Conservation (phyloP, 345 rosid species). For the Raphanus raphanistrum region DNA sequence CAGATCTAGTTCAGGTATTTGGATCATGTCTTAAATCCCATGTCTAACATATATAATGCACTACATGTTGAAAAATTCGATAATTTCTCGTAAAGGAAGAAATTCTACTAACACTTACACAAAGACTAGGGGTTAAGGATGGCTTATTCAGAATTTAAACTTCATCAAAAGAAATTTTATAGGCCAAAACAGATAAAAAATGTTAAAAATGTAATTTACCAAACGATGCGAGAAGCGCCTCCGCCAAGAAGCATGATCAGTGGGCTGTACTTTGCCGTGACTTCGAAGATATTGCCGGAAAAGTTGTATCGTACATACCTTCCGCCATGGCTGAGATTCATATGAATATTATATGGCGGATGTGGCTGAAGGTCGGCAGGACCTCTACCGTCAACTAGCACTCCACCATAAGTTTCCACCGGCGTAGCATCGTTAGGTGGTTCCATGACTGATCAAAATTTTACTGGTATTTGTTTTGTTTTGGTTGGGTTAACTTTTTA, state of each 20-base stretch:
- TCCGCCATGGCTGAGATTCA: constrained; percentile 66
- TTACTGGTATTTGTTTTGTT: neutral
- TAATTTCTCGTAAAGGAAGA: too few relatives aligned
- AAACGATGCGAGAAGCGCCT: constrained; percentile 85
- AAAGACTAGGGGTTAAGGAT: neutral
- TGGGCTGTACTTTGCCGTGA: constrained; percentile 79
- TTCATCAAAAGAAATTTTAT: neutral
- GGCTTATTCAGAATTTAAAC: neutral
- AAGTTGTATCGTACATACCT: constrained; percentile 70
- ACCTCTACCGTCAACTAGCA: neutral
- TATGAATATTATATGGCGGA: constrained; percentile 39
- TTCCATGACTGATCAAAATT: neutral
- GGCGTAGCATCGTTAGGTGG: neutral
- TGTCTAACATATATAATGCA: neutral
- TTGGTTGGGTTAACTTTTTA: neutral
- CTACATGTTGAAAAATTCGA: neutral
- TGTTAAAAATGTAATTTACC: constrained; percentile 44
- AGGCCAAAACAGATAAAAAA: neutral
- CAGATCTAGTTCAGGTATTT: neutral
- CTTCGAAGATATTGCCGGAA: constrained; percentile 68
- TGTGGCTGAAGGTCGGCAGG: neutral
- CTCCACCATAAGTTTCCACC: neutral
- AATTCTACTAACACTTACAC: too few relatives aligned
- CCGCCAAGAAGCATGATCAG: constrained; percentile 78
- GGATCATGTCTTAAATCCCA: neutral